Evolutionary conservation across 2,329 filamentous ascomycete species (phyloP).

Genomic region (Geosmithia morbida): DNA sequence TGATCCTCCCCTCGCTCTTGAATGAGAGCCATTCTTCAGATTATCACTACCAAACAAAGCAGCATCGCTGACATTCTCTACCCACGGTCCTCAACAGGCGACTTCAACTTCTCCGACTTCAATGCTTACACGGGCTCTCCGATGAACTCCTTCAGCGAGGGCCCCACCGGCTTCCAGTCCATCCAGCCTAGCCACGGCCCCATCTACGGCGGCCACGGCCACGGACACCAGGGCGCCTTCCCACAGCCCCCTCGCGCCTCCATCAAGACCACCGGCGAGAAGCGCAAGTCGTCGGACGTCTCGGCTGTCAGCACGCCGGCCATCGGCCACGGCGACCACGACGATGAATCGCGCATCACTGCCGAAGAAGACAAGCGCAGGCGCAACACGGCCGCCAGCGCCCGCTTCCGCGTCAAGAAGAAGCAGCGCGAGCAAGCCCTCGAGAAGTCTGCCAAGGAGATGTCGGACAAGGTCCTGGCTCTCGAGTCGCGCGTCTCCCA

Average conservation of each 20-base stretch:
- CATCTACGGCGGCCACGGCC: conserved; percentile 20
- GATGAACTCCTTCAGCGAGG: conserved; percentile 24
- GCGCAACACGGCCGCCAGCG: conserved; percentile 77
- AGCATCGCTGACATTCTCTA: conserved; percentile 12
- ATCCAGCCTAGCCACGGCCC: conserved; percentile 36
- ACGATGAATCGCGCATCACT: conserved; percentile 53
- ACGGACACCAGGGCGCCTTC: conserved; percentile 14
- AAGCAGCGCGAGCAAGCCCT: conserved; percentile 85
- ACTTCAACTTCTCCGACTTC: conserved; percentile 43
- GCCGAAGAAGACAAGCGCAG: conserved; percentile 85
- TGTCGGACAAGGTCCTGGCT: conserved; percentile 61
- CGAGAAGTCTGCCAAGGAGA: conserved; percentile 69
- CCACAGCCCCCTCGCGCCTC: conserved; percentile 14
- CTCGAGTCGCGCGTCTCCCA: conserved; percentile 62
- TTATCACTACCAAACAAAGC: neutral
- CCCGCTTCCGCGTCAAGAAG: conserved; percentile 88
- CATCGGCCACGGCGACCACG: conserved; percentile 42
- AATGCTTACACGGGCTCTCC: conserved; percentile 35
- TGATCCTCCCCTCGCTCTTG: neutral
- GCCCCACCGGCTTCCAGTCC: conserved; percentile 27
- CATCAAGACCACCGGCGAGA: conserved; percentile 18
- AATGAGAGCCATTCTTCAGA: neutral
- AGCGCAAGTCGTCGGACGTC: conserved; percentile 24
- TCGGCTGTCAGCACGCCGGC: conserved; percentile 1
- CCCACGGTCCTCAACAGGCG: conserved; percentile 30